A percentile compares a stretch with the other conserved stretches of the same genome.
Conservation (phyloP, 805 yeast genomes). For the Kurtzmaniella fragi region DNA sequence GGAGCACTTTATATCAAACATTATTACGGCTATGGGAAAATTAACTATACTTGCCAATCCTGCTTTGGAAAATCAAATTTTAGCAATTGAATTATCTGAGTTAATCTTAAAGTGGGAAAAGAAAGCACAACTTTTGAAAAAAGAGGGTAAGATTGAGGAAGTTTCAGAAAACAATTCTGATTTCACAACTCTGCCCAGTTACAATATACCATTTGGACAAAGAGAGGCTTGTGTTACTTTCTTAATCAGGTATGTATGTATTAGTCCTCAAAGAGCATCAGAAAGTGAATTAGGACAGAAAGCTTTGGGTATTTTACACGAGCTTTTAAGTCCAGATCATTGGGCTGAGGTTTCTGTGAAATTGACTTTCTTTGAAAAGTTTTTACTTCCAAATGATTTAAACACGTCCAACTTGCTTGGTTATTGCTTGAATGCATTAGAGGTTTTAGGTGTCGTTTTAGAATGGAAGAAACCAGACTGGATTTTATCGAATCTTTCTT, state of each 20-base stretch:
- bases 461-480: conserved; percentile 73
- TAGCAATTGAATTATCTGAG: conserved; percentile 89
- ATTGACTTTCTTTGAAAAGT: conserved; percentile 81
- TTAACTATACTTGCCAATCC: conserved; percentile 74
- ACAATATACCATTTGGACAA: conserved; percentile 67
- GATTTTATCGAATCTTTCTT: conserved; percentile 67
- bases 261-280: conserved; percentile 77
- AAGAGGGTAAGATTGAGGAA: conserved; percentile 4
- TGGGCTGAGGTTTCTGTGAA: conserved; percentile 93
- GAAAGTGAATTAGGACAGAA: conserved; percentile 79
- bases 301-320: conserved; percentile 73
- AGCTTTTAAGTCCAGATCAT: conserved; percentile 60
- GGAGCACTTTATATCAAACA: conserved; percentile 83
- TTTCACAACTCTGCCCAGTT: conserved; percentile 44
- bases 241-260: conserved; percentile 81
- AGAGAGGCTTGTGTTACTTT: conserved; percentile 89
- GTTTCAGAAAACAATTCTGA: conserved; percentile 17
- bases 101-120: conserved; percentile 83
- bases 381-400: conserved; percentile 72
- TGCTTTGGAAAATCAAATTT: conserved; percentile 70
- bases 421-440: conserved; percentile 84
- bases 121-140: conserved; percentile 28
- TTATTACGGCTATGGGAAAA: conserved; percentile 89
- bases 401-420: conserved; percentile 65
- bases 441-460: conserved; percentile 78